Conservation (phyloP, 2,329 filamentous ascomycete species). For the Fusarium cicatricum region DNA sequence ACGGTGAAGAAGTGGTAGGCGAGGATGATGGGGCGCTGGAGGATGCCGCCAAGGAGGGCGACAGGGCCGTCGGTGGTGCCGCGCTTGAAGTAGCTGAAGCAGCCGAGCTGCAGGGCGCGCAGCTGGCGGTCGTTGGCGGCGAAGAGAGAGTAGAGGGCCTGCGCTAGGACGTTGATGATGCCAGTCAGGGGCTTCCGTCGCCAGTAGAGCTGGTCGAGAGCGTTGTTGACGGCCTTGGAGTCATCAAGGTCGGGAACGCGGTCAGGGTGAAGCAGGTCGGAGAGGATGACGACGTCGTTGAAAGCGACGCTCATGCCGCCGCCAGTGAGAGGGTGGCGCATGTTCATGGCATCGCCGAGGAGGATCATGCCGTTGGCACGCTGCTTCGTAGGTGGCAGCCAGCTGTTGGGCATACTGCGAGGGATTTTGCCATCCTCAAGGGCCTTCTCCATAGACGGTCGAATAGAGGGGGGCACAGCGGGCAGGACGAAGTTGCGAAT, state of each 20-base stretch:
- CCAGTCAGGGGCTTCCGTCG: conserved; percentile 80
- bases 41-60: conserved; percentile 82
- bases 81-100: conserved; percentile 90
- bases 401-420: conserved; percentile 92
- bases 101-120: conserved; percentile 83
- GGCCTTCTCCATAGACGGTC: conserved; percentile 77
- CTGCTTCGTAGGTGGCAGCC: conserved; percentile 78
- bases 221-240: conserved; percentile 68
- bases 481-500: conserved; percentile 83
- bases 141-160: conserved; percentile 91
- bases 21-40: conserved; percentile 78
- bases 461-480: conserved; percentile 74
- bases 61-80: conserved; percentile 80
- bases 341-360: conserved; percentile 95
- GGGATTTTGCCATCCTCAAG: conserved; percentile 81
- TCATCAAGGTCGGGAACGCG: conserved; percentile 75
- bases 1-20: conserved; percentile 96
- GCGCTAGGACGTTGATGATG: conserved; percentile 97
- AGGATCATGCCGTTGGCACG: conserved; percentile 72
- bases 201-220: conserved; percentile 86
- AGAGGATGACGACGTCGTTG: conserved; percentile 85
- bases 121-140: conserved; percentile 83
- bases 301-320: conserved; percentile 98
- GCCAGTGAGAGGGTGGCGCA: conserved; percentile 97
- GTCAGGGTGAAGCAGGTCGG: conserved; percentile 75